These are phyloP conservation scores for Penicillium frequentans DNA, from an alignment of 2,329 filamentous ascomycete genomes.

Conservation along the genomic window DNA sequence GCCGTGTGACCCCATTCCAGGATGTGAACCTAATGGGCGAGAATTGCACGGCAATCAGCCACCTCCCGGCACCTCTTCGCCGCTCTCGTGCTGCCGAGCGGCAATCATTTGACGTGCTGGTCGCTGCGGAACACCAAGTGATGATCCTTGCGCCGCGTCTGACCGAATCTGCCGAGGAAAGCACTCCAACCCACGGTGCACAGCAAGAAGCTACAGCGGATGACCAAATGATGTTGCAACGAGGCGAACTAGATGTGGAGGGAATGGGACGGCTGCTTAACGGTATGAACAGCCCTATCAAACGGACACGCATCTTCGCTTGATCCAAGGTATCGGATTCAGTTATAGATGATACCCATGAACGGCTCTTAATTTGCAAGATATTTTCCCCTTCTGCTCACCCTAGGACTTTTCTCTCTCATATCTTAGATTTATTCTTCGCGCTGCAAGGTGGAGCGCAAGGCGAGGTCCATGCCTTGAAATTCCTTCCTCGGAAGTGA, in stretches of 20 bases:
- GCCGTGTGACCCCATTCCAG: constrained; percentile 39
- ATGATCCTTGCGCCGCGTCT: constrained; percentile 37
- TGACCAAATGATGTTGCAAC: constrained; percentile 44
- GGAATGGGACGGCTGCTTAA: constrained; percentile 50
- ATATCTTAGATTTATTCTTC: constrained; percentile 25
- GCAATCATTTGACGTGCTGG: constrained; percentile 39
- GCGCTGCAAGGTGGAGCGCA: constrained; percentile 55
- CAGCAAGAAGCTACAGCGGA: constrained; percentile 24
- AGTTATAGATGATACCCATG: constrained; percentile 31
- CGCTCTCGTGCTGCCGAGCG: constrained; percentile 21
- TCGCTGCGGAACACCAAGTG: constrained; percentile 43
- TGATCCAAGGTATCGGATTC: constrained; percentile 19
- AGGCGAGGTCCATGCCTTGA: constrained; percentile 54
- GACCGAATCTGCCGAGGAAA: constrained; percentile 24
- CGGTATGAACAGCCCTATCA: constrained; percentile 44
- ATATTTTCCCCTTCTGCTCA: constrained; percentile 1
- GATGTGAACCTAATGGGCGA: constrained; percentile 44
- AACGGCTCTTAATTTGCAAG: constrained; percentile 11
- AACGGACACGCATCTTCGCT: constrained; percentile 37
- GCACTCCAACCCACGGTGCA: constrained; percentile 6
- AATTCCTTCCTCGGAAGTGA: constrained; percentile 37
- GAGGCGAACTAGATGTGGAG: constrained; percentile 47
- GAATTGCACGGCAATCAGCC: constrained; percentile 38
- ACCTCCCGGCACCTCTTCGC: constrained; percentile 33
- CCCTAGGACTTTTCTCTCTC: constrained; percentile 4